Evolutionary conservation across 2,329 filamentous ascomycete genomes (phyloP).

Genomic region (Botrytis tulipae): DNA sequence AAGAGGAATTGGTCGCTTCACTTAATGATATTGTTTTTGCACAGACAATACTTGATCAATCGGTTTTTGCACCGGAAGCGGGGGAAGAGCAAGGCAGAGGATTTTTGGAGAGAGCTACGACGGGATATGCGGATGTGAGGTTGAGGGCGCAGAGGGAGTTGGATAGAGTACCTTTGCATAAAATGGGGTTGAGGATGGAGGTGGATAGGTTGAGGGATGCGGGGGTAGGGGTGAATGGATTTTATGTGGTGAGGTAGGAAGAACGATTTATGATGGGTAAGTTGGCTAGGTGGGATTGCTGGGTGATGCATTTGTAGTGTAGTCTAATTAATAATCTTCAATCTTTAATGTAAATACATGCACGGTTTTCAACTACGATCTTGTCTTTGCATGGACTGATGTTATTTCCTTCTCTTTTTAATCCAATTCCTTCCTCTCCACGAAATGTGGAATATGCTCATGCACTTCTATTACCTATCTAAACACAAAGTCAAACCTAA

Average conservation of each 20-base stretch:
- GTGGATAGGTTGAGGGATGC: constrained; percentile 49
- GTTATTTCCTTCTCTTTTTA: neutral
- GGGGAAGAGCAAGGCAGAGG: constrained; percentile 42
- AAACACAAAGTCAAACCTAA: no score
- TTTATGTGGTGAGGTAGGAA: constrained; percentile 39
- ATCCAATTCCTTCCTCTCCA: neutral
- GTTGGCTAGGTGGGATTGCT: no score
- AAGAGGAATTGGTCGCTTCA: constrained; percentile 42
- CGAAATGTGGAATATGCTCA: neutral
- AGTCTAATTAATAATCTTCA: neutral
- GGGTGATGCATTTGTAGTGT: neutral
- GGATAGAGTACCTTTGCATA: constrained; percentile 58
- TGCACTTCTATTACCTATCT: no score
- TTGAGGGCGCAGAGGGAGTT: constrained; percentile 53
- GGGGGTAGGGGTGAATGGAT: constrained; percentile 38
- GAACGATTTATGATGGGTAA: neutral
- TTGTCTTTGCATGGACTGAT: neutral
- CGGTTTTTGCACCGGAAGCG: constrained; percentile 41
- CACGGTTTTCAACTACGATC: neutral
- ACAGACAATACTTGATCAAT: constrained; percentile 41
- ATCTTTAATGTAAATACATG: neutral
- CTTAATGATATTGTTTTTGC: constrained; percentile 42
- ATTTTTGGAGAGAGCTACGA: constrained; percentile 41
- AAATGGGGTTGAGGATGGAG: constrained; percentile 55
- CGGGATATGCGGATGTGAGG: constrained; percentile 49